phyloP scores from a whole-genome alignment of 345 rosid genomes.

The Populus simonii region DNA sequence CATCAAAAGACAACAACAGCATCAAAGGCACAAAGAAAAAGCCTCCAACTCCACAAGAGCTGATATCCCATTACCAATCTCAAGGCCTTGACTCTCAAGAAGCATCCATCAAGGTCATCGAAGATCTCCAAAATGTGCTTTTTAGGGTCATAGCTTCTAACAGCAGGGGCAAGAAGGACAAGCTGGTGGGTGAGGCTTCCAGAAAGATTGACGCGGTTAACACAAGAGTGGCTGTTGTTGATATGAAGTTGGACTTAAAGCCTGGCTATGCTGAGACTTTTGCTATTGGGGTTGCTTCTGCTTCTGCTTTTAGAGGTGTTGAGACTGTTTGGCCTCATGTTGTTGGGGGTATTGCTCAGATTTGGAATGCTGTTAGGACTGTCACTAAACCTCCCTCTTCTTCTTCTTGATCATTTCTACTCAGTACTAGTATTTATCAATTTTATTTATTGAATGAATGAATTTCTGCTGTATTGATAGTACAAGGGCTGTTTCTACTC shows the following conservation, averaged over 20 bases:
- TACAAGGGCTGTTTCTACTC: too few species aligned
- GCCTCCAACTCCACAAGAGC: slow-evolving; percentile 62
- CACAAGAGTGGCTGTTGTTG: slow-evolving; percentile 60
- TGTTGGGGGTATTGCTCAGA: slow-evolving; percentile 47
- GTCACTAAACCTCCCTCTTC: slow-evolving; percentile 46
- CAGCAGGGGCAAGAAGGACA: slow-evolving; percentile 41
- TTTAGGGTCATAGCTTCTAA: slow-evolving; percentile 49
- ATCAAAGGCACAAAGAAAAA: slow-evolving; percentile 29
- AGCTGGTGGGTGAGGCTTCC: slow-evolving; percentile 37
- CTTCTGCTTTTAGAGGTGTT: slow-evolving; percentile 59
- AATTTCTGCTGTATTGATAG: too few species aligned
- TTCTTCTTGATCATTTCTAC: slow-evolving; percentile 3
- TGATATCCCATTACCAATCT: slow-evolving; percentile 68
- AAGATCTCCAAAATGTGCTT: slow-evolving; percentile 75
- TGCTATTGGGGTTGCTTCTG: slow-evolving; percentile 65
- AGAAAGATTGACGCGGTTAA: slow-evolving; percentile 62
- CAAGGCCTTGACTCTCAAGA: slow-evolving; percentile 69
- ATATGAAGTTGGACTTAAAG: slow-evolving; percentile 79
- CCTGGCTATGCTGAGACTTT: slow-evolving; percentile 68
- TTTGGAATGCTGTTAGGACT: slow-evolving; percentile 64
- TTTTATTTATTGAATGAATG: too few species aligned
- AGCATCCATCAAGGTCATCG: slow-evolving; percentile 78
- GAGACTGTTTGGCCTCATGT: slow-evolving; percentile 54
- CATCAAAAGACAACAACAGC: slow-evolving; percentile 9
- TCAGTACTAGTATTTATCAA: too few species aligned